Evolutionary conservation across 768 basidiomycete genomes (phyloP), one percentile per base, ranked within the genome.

Genomic region (Coprinopsis strossmayeri): DNA sequence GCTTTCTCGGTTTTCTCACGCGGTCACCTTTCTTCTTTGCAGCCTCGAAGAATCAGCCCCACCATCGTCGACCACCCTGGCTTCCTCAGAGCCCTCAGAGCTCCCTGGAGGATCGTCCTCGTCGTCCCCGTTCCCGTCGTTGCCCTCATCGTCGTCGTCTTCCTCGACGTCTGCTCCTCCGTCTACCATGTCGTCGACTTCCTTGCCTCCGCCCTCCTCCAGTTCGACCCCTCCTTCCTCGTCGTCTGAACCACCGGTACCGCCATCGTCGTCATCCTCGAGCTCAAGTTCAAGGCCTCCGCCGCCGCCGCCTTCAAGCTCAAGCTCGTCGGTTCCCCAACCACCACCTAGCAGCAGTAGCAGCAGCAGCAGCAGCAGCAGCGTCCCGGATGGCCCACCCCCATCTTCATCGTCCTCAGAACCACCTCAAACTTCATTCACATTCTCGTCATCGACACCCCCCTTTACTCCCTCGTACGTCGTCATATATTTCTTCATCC

Each of bases 231-330:
- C 57, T 26, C 21, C 54, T 15, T 44, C 54, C 3, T 43, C 52
- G 26, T 51, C 60, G 9, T 46, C 54, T 9, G 26, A n/a, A 5
- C 43, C 53, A 17, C 48, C 59, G 21, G 56, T 57, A 12, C 46
- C 57, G 17, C 57, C 64, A 43, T 59, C 61, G 4, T 25, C 59
- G 10, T 52, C 57, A 17, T 43, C 57, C 25, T 46, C 56, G 11
- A 20, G 32, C 32, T 49, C 50, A 10, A 46, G 53, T 10, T 49
- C 55, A 13, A 37, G 52, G 1, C 46, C 45, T 21, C 49, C 57
- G 1, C 44, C 52, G 2, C 53, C 55, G 21, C 27, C 52, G 10
- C 40, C 55, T 24, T 46, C 54, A n/a, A 34, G 47, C 11, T 46
- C 47, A 42, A 35, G 53, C 11, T 25, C 51, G 3, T 37, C 52